Base-by-base conservation (phyloP, 192 early-diverging fungal genomes). In the Coemansia sp. region DNA sequence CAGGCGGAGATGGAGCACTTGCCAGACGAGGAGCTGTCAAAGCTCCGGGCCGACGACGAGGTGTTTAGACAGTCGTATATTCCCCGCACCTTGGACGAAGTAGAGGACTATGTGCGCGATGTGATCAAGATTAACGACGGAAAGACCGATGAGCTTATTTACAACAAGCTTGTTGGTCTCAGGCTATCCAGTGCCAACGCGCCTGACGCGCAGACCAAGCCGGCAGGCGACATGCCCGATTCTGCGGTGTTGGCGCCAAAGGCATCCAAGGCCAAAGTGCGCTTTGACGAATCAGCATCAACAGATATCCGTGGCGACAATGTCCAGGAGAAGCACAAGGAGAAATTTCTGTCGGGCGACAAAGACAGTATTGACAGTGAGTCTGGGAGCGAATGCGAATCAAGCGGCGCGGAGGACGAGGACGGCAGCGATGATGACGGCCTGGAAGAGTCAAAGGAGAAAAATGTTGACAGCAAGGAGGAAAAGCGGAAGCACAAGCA, bases 21-120 rank as follows among this genome's bases (percentile, higher is more conserved):
- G 5, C 60, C 81, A 2, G 65, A 79, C 23, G 76, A 78, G 22
- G 71, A 82, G 42, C 68, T 80, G 34, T 65, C 79, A 19, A 73
- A 74, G 41, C 65, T 83, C 48, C 64, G 79, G 31, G 66, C 87
- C 1, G 88, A 94, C 51, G 95, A 96, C 65, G 88, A 90, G 22
- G 90, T 98, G 9, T 98, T 98, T 59, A 79, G 88, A 55, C 83
- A 93, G 57, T 82, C 87, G 21, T 98, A 88, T 64, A 92, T 98
- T 38, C 95, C 95, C 17, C 82, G 90, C 3, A 91, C 90, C 8
- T 78, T 98, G 36, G 86, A 93, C 36, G 92, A 98, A 56, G 91
- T 95, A 34, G 80, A 86, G 40, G 90, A 94, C 63, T 86, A 83
- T 52, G 93, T 94, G 59, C 68, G 86, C 25, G 95, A 96, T 58